phyloP scores from a whole-genome alignment of 352 stramenopile species.

The Globisporangium paddicum region DNA sequence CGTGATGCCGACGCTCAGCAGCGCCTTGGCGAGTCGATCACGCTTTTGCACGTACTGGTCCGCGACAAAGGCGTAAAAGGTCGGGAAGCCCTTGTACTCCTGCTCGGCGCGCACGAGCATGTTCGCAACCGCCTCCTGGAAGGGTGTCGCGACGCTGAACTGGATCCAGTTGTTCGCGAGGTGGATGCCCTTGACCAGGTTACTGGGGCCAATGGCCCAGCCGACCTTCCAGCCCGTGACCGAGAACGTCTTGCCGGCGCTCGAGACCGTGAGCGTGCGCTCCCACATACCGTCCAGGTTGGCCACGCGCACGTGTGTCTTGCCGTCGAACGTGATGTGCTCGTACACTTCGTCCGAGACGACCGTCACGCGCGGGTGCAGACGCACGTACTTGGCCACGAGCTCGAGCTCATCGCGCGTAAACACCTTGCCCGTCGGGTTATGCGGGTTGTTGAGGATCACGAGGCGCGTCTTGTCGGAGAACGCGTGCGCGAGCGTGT shows the following conservation, averaged over 20 bases:
- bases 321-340: slow-evolving; percentile 91
- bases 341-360: slow-evolving; percentile 99
- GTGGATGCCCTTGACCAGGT: slow-evolving; percentile 67
- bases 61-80: slow-evolving; percentile 80
- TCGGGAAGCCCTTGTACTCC: slow-evolving; percentile 63
- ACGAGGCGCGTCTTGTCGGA: slow-evolving; percentile 92
- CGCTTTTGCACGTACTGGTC: slow-evolving; percentile 73
- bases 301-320: slow-evolving; percentile 62
- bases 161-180: slow-evolving; percentile 87
- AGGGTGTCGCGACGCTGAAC: slow-evolving; percentile 83
- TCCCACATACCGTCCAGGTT: slow-evolving; percentile 82
- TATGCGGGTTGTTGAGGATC: slow-evolving; percentile 98
- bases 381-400: slow-evolving; percentile 87
- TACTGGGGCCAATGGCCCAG: slow-evolving; percentile 86
- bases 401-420: slow-evolving; percentile 88
- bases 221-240: slow-evolving; percentile 93
- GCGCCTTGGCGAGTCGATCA: slow-evolving; percentile 45
- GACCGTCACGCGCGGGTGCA: slow-evolving; percentile 88
- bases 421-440: slow-evolving; percentile 98
- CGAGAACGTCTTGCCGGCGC: slow-evolving; percentile 90
- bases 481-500: slow-evolving; percentile 82
- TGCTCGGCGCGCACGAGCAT: slow-evolving; percentile 69
- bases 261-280: slow-evolving; percentile 88
- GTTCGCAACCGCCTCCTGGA: slow-evolving; percentile 79
- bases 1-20: slow-evolving; percentile 55